Conservation (phyloP, 75 land plant species). For the Sequoia sempervirens region DNA sequence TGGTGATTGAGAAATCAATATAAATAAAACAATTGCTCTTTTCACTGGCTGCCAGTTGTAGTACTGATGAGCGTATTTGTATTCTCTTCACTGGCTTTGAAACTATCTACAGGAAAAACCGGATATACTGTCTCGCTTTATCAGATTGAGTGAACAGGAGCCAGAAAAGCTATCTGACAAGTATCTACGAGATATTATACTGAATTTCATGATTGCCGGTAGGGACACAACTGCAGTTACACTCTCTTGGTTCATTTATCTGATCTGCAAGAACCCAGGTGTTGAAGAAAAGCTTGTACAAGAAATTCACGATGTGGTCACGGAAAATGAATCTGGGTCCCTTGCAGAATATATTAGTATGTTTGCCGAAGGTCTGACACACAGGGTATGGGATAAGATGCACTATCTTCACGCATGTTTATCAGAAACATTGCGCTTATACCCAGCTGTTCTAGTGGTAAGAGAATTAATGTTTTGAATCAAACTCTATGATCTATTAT, state of each 20-base stretch:
- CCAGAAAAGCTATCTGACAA: slow-evolving; percentile 24
- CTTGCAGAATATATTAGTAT: background rate
- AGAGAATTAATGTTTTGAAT: background rate
- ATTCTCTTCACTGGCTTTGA: background rate
- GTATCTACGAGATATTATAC: slow-evolving; percentile 56
- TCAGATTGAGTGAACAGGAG: slow-evolving; percentile 32
- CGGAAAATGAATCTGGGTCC: background rate
- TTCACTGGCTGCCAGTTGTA: background rate
- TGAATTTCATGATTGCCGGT: slow-evolving; percentile 80
- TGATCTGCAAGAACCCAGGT: slow-evolving; percentile 60
- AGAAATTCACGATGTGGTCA: slow-evolving; percentile 18
- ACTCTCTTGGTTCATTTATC: slow-evolving; percentile 75
- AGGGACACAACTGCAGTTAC: slow-evolving; percentile 80
- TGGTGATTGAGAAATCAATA: background rate
- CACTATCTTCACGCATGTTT: slow-evolving; percentile 83
- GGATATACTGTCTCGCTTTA: slow-evolving; percentile 69
- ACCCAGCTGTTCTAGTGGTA: slow-evolving; percentile 85
- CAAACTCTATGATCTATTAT: too few species aligned
- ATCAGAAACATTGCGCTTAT: slow-evolving; percentile 72
- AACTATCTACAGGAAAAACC: slow-evolving; percentile 27
- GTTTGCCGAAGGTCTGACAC: slow-evolving; percentile 7
- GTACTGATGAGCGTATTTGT: background rate
- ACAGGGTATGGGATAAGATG: slow-evolving; percentile 26
- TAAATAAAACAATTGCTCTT: background rate
- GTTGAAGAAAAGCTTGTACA: slow-evolving; percentile 38